Percentiles rank a stretch among this genome's conserved stretches.
These are phyloP conservation scores for sorghum (Sorghum bicolor) DNA, from an alignment of 176 grass and related monocot genomes.

Conservation along the genomic window Sorghum_bicolor_NCBIv3 NC_012873.2:6153001-6153500, in stretches of 20 bases:
- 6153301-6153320: background rate
- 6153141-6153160: background rate
- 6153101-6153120: background rate
- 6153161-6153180: background rate
- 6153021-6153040: too few species aligned
- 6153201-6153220: background rate
- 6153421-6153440: background rate
- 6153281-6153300: background rate
- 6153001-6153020: background rate
- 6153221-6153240: background rate
- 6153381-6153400: background rate
- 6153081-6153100: background rate
- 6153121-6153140: background rate
- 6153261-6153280: background rate
- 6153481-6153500: background rate
- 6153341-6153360: background rate
- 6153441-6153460: too few species aligned
- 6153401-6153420: background rate
- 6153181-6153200: background rate
- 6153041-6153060: too few species aligned
- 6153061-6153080: background rate
- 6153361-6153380: background rate
- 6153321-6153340: background rate
- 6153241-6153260: background rate
- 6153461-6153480: background rate